Evolutionary conservation across 2,329 filamentous ascomycete genomes (phyloP), one percentile per base, ranked within the genome.

Genomic region (Hymenoscyphus albidus): DNA sequence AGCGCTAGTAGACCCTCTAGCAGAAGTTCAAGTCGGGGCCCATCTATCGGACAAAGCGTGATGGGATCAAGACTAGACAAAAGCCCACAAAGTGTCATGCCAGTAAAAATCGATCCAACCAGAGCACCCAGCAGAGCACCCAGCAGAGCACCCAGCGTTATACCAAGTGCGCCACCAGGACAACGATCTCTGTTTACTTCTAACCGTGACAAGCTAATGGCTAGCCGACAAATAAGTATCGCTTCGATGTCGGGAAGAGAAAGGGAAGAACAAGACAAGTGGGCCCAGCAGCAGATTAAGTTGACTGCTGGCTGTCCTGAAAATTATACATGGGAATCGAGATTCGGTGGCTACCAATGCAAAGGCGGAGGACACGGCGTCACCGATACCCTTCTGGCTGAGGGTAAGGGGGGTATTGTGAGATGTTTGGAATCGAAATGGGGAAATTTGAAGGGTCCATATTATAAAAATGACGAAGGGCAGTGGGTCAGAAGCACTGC

Each of bases 281-380:
- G 64, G 64, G 64, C 59, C 3, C 38, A 58, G 27, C 10, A 51
- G 16, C 14, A 40, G 35, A 14, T 91, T 64, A 74, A 70, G 68
- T 55, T 68, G 2, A 78, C 83, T 76, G 87, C 87, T 0, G 56
- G 72, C 0, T 92, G 88, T 72, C 79, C 80, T 0, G 51, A 65
- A 22, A 87, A 87, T 0, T 90, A 56, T 69, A 62, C 64, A 0
- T 91, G 88, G 88, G 83, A 88, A 27, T 83, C 82, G 69, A 81
- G 86, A 70, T 56, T 5, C 0, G 72, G 70, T 0, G 88, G 88
- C 0, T 91, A 84, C 73, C 75, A 85, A 7, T 91, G 88, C 74
- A 80, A 79, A 0, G 88, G 83, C 0, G 88, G 88, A 0, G 73
- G 72, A 1, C 88, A 90, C 76, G 88, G 73, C 64, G 73, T 86